phyloP scores from a whole-genome alignment of 78 protist genomes.

The Emiliania huxleyi region DNA sequence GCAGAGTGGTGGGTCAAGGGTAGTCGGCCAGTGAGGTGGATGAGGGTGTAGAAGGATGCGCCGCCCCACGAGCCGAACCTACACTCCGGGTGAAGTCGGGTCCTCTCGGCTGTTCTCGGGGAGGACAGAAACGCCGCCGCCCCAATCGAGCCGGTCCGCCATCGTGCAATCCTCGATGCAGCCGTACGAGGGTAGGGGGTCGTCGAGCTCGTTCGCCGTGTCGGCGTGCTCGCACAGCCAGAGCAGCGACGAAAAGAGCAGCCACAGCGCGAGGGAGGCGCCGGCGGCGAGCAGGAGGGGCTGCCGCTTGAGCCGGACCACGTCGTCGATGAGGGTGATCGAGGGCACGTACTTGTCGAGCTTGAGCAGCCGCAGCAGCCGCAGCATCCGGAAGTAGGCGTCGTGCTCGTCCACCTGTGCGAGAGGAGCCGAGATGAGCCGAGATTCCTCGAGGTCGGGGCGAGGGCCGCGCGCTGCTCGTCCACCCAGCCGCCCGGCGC shows the following conservation, averaged over 20 bases:
- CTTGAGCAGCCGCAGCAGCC: neutral
- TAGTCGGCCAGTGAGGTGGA: too few relatives aligned
- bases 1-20: too few relatives aligned
- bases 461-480: too few relatives aligned
- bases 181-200: neutral
- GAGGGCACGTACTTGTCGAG: neutral
- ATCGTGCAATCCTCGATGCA: neutral
- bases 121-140: too few relatives aligned
- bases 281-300: neutral
- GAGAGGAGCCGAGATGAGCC: too few relatives aligned
- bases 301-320: neutral
- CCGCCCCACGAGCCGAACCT: too few relatives aligned
- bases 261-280: neutral
- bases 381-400: neutral
- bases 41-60: too few relatives aligned
- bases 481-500: neutral
- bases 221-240: neutral
- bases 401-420: too few relatives aligned
- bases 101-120: too few relatives aligned
- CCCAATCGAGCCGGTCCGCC: neutral
- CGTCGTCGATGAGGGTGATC: slow-evolving; percentile 11
- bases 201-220: neutral
- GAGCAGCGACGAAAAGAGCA: neutral
- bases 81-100: too few relatives aligned
- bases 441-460: too few relatives aligned